Evolutionary conservation across 148 eudicot species (phyloP).

Genomic region (Chenopodium formosanum): DNA sequence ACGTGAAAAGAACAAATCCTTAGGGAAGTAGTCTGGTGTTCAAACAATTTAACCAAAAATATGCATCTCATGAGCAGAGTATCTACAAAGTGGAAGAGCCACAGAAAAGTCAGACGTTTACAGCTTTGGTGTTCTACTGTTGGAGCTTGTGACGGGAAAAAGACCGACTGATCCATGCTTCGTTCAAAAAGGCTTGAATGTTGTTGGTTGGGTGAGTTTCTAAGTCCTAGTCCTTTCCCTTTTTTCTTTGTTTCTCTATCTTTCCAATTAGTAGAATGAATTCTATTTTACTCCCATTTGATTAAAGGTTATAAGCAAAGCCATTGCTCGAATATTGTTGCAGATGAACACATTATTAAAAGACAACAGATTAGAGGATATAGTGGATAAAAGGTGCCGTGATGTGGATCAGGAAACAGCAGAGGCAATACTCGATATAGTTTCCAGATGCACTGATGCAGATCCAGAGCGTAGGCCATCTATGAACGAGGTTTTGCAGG

Average conservation of each 20-base stretch:
- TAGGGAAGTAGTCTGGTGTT: not conserved
- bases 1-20: not conserved
- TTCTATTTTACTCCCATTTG: not conserved
- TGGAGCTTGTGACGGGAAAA: conserved; percentile 90
- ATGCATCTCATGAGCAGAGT: conserved; percentile 45
- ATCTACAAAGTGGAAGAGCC: conserved; percentile 92
- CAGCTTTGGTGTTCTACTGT: conserved; percentile 86
- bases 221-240: not conserved
- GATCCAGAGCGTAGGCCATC: conserved; percentile 74
- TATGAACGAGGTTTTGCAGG: conserved; percentile 80
- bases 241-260: not conserved
- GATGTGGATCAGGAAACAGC: conserved; percentile 68
- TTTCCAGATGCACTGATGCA: conserved; percentile 69
- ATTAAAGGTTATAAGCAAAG: not conserved
- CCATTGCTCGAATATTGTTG: not conserved
- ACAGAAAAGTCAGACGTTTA: conserved; percentile 93
- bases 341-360: conserved; percentile 71
- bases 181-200: conserved; percentile 73
- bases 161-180: conserved; percentile 90
- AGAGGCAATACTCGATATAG: conserved; percentile 73
- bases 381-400: conserved; percentile 65
- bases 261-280: not conserved
- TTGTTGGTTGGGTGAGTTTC: conserved; percentile 88
- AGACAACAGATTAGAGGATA: conserved; percentile 55
- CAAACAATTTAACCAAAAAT: not conserved